These are phyloP conservation scores for Rhizopogon vinicolor DNA, from an alignment of 768 basidiomycete species.

Conservation along the genomic window DNA sequence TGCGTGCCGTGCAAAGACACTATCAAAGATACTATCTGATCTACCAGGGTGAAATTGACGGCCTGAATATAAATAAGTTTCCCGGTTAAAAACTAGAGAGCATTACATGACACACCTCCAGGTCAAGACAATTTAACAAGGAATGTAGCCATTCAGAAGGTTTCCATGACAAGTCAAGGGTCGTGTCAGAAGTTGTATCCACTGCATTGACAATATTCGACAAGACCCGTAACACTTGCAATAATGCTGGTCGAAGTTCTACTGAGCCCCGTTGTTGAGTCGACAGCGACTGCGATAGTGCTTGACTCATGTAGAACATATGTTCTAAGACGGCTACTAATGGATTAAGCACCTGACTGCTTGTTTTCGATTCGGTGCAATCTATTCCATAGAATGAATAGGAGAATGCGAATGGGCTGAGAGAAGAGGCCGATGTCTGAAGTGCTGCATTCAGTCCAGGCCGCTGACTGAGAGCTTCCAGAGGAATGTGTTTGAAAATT, in stretches of 20 bases:
- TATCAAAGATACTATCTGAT: slow-evolving; percentile 53
- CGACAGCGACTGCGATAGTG: slow-evolving; percentile 37
- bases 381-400: slow-evolving; percentile 57
- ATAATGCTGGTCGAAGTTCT: slow-evolving; percentile 45
- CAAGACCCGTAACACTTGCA: slow-evolving; percentile 48
- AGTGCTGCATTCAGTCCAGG: slow-evolving; percentile 39
- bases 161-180: slow-evolving; percentile 49
- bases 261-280: slow-evolving; percentile 26
- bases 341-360: slow-evolving; percentile 33
- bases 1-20: slow-evolving; percentile 50
- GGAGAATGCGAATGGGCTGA: slow-evolving; percentile 51
- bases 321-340: slow-evolving; percentile 57
- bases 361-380: slow-evolving; percentile 21
- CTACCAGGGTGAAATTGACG: slow-evolving; percentile 62
- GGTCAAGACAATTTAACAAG: slow-evolving; percentile 49
- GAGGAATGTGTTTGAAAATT: slow-evolving; percentile 47
- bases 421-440: slow-evolving; percentile 24
- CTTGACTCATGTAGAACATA: slow-evolving; percentile 41
- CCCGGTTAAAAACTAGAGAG: slow-evolving; percentile 8
- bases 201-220: slow-evolving; percentile 44
- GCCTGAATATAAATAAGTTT: slow-evolving; percentile 31
- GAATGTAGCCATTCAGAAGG: slow-evolving; percentile 58
- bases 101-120: slow-evolving; percentile 39
- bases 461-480: slow-evolving; percentile 44
- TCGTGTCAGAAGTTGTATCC: slow-evolving; percentile 23